These are phyloP conservation scores for Candida saitoana DNA, from an alignment of 805 yeast species.

Conservation along the genomic window DNA sequence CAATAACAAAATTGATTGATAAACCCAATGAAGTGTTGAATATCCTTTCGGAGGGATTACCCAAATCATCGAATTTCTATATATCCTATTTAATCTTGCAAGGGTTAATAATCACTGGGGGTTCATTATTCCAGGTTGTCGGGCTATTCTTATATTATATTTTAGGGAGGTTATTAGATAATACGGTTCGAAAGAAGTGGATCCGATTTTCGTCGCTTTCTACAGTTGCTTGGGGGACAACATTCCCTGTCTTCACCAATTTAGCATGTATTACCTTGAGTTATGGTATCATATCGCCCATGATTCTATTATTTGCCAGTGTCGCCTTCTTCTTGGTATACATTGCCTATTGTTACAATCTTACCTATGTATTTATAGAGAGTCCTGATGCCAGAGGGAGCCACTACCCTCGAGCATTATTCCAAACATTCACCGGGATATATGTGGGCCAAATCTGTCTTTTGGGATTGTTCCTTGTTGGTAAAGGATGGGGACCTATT, in stretches of 20 bases:
- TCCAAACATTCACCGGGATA: constrained; percentile 83
- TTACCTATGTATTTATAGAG: constrained; percentile 65
- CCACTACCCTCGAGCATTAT: constrained; percentile 83
- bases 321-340: constrained; percentile 68
- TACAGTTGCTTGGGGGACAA: constrained; percentile 65
- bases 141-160: constrained; percentile 57
- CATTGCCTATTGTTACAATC: constrained; percentile 74
- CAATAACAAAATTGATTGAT: constrained; percentile 57
- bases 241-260: constrained; percentile 71
- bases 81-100: constrained; percentile 65
- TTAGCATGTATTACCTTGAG: constrained; percentile 66
- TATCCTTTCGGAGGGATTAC: constrained; percentile 62
- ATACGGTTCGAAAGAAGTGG: constrained; percentile 66
- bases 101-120: constrained; percentile 64
- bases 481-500: constrained; percentile 94
- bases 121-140: constrained; percentile 59
- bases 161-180: constrained; percentile 54
- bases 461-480: constrained; percentile 81
- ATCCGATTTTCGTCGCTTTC: constrained; percentile 53
- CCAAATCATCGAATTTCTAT: constrained; percentile 70
- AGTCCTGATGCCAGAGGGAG: constrained; percentile 73
- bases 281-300: constrained; percentile 73
- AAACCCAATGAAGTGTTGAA: constrained; percentile 56
- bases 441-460: constrained; percentile 85
- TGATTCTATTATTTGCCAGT: constrained; percentile 70